phyloP scores from a whole-genome alignment of 306 rosid genomes.

The Senna tora region DNA sequence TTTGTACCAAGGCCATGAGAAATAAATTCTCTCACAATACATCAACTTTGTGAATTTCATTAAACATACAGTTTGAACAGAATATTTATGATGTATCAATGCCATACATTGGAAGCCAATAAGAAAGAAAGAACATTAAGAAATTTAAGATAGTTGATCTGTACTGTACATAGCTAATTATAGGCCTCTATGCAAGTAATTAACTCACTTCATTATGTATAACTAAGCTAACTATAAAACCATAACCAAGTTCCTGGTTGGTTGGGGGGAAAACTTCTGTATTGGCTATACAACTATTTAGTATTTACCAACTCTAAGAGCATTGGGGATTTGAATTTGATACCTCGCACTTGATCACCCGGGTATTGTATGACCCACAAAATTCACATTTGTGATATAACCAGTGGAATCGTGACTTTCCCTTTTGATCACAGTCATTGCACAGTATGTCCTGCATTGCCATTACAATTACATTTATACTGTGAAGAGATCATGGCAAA shows the following conservation, averaged over 20 bases:
- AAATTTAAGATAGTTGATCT: too few species aligned
- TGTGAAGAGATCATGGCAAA: too few species aligned
- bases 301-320: conserved; percentile 60
- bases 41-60: too few species aligned
- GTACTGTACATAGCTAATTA: too few species aligned
- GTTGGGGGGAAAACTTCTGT: conserved; percentile 57
- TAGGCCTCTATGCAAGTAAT: conserved; percentile 43
- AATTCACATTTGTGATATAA: conserved; percentile 83
- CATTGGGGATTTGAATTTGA: conserved; percentile 50
- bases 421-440: conserved; percentile 87
- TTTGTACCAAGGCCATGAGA: too few species aligned
- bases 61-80: too few species aligned
- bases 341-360: conserved; percentile 80
- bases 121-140: too few species aligned
- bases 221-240: conserved; percentile 20
- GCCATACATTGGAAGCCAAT: too few species aligned
- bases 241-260: conserved; percentile 41
- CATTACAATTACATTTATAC: conserved; percentile 7
- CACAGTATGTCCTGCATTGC: conserved; percentile 88
- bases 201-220: conserved; percentile 38
- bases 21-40: too few species aligned
- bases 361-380: conserved; percentile 93
- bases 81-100: too few species aligned
- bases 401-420: conserved; percentile 89
- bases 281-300: conserved; percentile 53